Evolutionary conservation across 2,329 filamentous ascomycete species (phyloP).

Genomic region (Esteya vermicola): DNA sequence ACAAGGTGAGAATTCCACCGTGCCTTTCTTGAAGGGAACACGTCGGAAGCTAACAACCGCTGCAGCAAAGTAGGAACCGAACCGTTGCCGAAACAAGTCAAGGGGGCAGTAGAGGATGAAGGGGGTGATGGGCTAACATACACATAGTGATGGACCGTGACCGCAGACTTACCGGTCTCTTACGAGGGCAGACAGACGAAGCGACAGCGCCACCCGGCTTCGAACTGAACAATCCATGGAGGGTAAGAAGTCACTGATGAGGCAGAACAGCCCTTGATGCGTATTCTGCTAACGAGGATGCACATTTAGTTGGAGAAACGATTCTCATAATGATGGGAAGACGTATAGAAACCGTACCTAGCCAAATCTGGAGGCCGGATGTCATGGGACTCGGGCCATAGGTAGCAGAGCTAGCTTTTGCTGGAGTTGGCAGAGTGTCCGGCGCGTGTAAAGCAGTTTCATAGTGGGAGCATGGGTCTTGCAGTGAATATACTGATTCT

Average conservation of each 20-base stretch:
- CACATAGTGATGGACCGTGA: slow-evolving; percentile 51
- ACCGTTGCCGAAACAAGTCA: too few species aligned
- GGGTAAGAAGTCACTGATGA: slow-evolving; percentile 25
- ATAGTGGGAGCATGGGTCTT: too few species aligned
- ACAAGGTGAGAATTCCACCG: slow-evolving; percentile 29
- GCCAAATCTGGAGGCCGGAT: background rate
- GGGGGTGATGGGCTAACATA: background rate
- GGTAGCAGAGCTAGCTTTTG: too few species aligned
- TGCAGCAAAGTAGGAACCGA: slow-evolving; percentile 39
- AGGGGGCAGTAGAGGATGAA: background rate
- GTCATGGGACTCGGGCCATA: too few species aligned
- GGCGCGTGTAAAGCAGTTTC: background rate
- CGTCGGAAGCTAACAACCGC: slow-evolving; percentile 17
- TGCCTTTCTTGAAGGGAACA: too few species aligned
- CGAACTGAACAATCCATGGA: slow-evolving; percentile 51
- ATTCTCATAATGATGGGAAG: slow-evolving; percentile 25
- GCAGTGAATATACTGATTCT: slow-evolving; percentile 1
- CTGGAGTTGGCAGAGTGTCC: too few species aligned
- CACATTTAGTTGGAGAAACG: slow-evolving; percentile 38
- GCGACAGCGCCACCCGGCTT: slow-evolving; percentile 42
- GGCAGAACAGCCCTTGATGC: too few species aligned
- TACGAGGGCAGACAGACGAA: slow-evolving; percentile 43
- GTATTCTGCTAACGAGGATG: slow-evolving; percentile 10
- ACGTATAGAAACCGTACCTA: too few species aligned
- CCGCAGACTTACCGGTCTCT: slow-evolving; percentile 41